phyloP scores from a whole-genome alignment of 106 monocot species.

The Vanilla planifolia region DNA sequence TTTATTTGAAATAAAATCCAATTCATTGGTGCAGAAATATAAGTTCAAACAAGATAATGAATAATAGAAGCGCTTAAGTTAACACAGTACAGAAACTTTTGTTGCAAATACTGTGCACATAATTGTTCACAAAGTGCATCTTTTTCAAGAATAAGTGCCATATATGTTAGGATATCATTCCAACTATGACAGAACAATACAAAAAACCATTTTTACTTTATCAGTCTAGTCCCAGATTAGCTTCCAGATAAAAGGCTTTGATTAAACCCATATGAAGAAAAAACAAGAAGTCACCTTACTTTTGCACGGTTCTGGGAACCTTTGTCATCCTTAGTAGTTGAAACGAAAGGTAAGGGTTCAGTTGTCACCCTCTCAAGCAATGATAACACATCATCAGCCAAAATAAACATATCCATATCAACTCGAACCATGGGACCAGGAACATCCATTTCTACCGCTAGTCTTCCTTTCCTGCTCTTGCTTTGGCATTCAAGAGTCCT shows the following conservation, averaged over 20 bases:
- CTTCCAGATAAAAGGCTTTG: no score
- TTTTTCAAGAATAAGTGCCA: no score
- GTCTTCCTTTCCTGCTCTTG: conserved; percentile 44
- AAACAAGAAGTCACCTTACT: conserved; percentile 26
- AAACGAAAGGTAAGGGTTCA: conserved; percentile 54
- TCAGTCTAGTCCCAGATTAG: background rate
- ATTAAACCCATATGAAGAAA: background rate
- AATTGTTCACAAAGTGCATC: no score
- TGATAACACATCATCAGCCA: conserved; percentile 77
- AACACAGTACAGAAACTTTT: no score
- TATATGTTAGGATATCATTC: no score
- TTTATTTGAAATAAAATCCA: no score
- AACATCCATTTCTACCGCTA: conserved; percentile 40
- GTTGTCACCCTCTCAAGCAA: conserved; percentile 63
- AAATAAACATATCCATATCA: conserved; percentile 74
- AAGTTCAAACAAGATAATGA: no score
- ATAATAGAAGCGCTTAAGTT: no score
- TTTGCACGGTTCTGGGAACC: conserved; percentile 71
- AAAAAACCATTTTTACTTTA: no score
- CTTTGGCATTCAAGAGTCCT: conserved; percentile 75
- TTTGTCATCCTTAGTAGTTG: conserved; percentile 81
- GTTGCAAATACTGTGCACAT: no score
- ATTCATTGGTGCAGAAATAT: no score
- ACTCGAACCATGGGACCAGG: conserved; percentile 53
- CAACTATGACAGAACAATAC: no score